Conservation (phyloP, 331 rosid genomes). For the Prunus yedoensis region DNA sequence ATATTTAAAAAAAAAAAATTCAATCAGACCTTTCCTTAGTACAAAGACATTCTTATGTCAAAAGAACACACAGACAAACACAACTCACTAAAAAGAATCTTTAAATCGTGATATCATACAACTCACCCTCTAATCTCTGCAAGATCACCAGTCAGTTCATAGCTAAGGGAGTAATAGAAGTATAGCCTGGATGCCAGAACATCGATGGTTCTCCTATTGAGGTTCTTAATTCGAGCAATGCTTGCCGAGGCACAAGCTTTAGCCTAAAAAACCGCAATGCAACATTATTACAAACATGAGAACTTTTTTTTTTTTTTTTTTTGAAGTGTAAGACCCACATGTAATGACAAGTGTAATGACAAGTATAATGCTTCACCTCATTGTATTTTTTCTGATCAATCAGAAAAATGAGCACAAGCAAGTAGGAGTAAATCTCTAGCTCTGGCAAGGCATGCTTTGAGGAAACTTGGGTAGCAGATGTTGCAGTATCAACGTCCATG, state of each 20-base stretch:
- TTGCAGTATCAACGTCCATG: conserved; percentile 91
- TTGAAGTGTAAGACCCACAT: not conserved
- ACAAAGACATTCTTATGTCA: not conserved
- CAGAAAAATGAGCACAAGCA: conserved; percentile 78
- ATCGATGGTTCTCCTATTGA: conserved; percentile 68
- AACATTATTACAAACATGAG: not conserved
- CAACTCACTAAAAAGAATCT: not conserved
- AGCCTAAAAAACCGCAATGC: conserved; percentile 49
- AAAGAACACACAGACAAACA: not conserved
- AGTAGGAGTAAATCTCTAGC: conserved; percentile 85
- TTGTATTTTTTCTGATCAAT: conserved; percentile 85
- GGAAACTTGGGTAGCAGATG: conserved; percentile 64
- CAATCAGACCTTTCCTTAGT: not conserved
- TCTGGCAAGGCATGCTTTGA: conserved; percentile 72
- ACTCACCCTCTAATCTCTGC: conserved; percentile 95
- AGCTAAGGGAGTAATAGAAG: conserved; percentile 84
- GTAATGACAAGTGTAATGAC: too few species aligned
- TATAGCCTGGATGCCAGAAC: conserved; percentile 87
- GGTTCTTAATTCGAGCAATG: conserved; percentile 75
- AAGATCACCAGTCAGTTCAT: conserved; percentile 86
- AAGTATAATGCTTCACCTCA: conserved; percentile 53
- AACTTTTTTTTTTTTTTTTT: not conserved
- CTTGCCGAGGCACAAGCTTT: conserved; percentile 90
- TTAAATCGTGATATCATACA: not conserved
- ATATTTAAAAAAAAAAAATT: not conserved